A percentile compares a stretch with the other conserved stretches of the same genome.
These are phyloP conservation scores for Diaporthe destruens DNA, from an alignment of 2,329 filamentous ascomycete species.

Conservation along the genomic window DNA sequence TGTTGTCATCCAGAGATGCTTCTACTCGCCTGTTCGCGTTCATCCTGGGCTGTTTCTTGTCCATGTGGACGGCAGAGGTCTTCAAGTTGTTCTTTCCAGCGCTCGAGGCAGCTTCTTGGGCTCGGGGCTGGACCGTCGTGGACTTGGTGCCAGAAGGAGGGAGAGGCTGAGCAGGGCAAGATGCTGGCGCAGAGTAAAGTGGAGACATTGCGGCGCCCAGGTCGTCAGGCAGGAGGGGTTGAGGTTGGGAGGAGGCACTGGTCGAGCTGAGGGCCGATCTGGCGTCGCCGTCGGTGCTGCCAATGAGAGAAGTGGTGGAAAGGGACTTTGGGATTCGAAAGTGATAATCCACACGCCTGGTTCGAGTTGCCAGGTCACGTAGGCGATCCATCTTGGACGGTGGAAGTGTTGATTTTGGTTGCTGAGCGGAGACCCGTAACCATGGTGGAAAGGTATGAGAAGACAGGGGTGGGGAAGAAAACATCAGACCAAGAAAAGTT, in stretches of 20 bases:
- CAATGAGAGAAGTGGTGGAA: conserved; percentile 6
- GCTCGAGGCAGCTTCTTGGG: not conserved
- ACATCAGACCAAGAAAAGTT: not conserved
- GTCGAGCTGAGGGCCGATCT: not conserved
- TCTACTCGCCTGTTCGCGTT: not conserved
- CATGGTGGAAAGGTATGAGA: conserved; percentile 3
- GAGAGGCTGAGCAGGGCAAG: no score
- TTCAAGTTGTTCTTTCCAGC: not conserved
- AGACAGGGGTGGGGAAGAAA: not conserved
- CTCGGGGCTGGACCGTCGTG: not conserved
- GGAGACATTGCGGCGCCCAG: not conserved
- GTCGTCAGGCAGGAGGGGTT: not conserved
- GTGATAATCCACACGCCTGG: not conserved
- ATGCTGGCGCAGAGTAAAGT: not conserved
- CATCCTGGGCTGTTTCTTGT: not conserved
- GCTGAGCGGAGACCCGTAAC: conserved; percentile 16
- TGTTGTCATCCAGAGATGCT: not conserved
- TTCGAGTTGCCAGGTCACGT: conserved; percentile 19
- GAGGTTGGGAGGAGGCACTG: not conserved
- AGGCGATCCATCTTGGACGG: conserved; percentile 24
- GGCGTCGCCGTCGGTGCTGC: not conserved
- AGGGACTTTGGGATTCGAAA: conserved; percentile 16
- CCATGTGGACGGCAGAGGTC: not conserved
- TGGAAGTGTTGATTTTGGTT: not conserved
- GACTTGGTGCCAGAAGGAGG: not conserved